Evolutionary conservation across 2,329 filamentous ascomycete species (phyloP).

Genomic region (Neofusicoccum umdonicola): DNA sequence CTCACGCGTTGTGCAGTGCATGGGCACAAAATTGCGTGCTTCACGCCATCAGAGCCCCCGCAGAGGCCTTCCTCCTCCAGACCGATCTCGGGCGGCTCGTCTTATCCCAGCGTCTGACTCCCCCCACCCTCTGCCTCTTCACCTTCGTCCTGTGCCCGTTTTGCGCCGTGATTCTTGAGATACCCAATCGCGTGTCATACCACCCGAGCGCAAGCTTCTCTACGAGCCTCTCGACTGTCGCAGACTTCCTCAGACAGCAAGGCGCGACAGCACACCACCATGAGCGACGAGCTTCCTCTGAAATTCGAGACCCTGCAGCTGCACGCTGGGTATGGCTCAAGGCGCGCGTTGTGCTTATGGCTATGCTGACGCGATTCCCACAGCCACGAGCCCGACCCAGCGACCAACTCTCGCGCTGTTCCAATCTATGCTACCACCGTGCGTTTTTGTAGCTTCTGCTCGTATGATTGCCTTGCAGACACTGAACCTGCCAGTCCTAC

Average conservation of each 20-base stretch:
- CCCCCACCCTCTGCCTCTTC: no score
- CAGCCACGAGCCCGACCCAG: constrained; percentile 75
- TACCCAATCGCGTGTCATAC: background rate
- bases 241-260: background rate
- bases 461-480: background rate
- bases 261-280: background rate
- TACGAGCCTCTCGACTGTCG: background rate
- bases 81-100: background rate
- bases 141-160: background rate
- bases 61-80: background rate
- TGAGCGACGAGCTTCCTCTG: constrained; percentile 11
- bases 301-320: constrained; percentile 52
- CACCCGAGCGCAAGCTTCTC: background rate
- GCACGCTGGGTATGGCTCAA: constrained; percentile 43
- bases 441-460: constrained; percentile 22
- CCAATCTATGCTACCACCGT: constrained; percentile 94
- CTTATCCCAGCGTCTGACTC: background rate
- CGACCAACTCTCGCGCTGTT: constrained; percentile 84
- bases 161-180: background rate
- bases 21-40: constrained; percentile 15
- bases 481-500: constrained; percentile 61
- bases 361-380: background rate
- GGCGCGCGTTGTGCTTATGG: constrained; percentile 10
- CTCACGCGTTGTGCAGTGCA: background rate
- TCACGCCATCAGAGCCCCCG: constrained; percentile 6